Conservation (phyloP, 148 eudicot genomes). For the Persicaria tinctoria region DNA sequence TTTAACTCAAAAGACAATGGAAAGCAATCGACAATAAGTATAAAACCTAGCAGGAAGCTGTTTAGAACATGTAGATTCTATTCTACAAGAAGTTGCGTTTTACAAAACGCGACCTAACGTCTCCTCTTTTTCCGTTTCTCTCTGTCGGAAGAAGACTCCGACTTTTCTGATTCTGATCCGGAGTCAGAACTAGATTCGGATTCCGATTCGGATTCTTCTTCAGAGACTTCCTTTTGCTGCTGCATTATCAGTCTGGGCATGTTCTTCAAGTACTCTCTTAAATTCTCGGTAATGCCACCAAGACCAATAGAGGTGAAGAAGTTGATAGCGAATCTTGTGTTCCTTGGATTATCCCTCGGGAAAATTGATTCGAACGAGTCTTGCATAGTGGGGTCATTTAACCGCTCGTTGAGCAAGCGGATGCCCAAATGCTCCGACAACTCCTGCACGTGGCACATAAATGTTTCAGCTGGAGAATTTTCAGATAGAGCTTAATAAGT, state of each 20-base stretch:
- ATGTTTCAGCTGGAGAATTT: background rate
- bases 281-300: conserved; percentile 84
- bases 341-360: conserved; percentile 72
- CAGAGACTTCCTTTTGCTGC: conserved; percentile 45
- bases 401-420: conserved; percentile 68
- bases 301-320: conserved; percentile 89
- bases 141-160: background rate
- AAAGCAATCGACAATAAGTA: too few species aligned
- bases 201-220: conserved; percentile 1
- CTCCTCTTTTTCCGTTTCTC: conserved; percentile 5
- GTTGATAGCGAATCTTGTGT: conserved; percentile 73
- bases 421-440: conserved; percentile 82
- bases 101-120: background rate
- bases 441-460: conserved; percentile 40
- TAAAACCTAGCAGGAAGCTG: too few species aligned
- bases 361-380: conserved; percentile 77
- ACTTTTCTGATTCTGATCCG: conserved; percentile 19
- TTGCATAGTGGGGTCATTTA: conserved; percentile 63
- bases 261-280: conserved; percentile 76
- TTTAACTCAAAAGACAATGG: too few species aligned
- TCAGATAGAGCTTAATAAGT: background rate
- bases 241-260: conserved; percentile 94
- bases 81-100: background rate
- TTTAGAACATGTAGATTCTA: too few species aligned
- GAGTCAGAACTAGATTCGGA: conserved; percentile 23